Evolutionary conservation across 495 filamentous ascomycete genomes (phyloP).

Genomic region (Tuber calosporum): DNA sequence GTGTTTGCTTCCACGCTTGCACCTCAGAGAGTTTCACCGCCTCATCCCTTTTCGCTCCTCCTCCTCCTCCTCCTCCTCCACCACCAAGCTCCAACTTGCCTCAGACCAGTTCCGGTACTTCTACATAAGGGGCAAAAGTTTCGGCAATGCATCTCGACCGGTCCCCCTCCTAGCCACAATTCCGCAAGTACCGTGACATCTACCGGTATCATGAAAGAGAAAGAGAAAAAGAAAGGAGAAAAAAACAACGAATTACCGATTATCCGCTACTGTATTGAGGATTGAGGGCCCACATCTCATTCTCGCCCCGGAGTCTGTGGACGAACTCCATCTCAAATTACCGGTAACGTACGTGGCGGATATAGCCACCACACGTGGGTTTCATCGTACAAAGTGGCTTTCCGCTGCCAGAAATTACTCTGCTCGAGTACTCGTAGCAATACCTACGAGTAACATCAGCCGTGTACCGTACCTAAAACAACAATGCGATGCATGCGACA

Average conservation of each 20-base stretch:
- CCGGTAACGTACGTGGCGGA: background rate
- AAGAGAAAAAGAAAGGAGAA: background rate
- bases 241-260: background rate
- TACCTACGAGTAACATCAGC: background rate
- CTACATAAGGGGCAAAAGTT: background rate
- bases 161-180: background rate
- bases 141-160: background rate
- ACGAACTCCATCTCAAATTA: background rate
- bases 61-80: too few species aligned
- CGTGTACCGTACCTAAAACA: background rate
- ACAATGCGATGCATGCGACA: background rate
- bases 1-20: background rate
- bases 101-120: background rate
- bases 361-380: background rate
- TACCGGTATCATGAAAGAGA: background rate
- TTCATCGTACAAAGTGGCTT: constrained; percentile 2
- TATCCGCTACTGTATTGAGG: too few species aligned
- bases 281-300: background rate
- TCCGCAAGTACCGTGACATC: background rate
- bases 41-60: background rate
- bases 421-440: background rate
- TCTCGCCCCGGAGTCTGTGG: background rate
- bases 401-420: background rate
- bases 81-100: background rate
- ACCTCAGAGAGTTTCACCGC: background rate